Evolutionary conservation across 352 stramenopile genomes (phyloP).

Genomic region (Pythium myriotylum): DNA sequence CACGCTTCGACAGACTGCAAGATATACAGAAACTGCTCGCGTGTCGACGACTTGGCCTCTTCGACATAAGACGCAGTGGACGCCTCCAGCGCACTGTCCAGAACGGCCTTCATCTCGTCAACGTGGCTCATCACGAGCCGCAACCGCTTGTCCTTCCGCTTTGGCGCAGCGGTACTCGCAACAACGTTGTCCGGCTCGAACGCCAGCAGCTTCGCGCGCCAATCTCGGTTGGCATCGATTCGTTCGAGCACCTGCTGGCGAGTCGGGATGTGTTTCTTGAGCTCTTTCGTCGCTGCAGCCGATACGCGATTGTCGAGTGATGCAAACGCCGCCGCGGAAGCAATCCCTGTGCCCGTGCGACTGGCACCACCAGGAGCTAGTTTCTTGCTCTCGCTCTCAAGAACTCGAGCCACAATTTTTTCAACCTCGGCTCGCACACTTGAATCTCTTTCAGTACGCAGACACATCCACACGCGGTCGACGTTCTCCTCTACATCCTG

Average conservation of each 20-base stretch:
- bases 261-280: constrained; percentile 47
- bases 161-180: constrained; percentile 1
- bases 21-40: constrained; percentile 3
- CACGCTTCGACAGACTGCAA: constrained; percentile 22
- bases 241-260: constrained; percentile 30
- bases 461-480: constrained; percentile 40
- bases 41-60: not conserved
- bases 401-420: constrained; percentile 37
- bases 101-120: constrained; percentile 23
- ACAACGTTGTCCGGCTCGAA: constrained; percentile 30
- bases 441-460: constrained; percentile 39
- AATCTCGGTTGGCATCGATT: constrained; percentile 20
- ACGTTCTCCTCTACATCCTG: constrained; percentile 48
- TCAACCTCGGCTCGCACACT: constrained; percentile 45
- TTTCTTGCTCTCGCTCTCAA: constrained; percentile 42
- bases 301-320: constrained; percentile 42
- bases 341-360: constrained; percentile 40
- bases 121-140: constrained; percentile 21
- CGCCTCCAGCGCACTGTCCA: constrained; percentile 3
- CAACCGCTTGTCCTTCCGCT: constrained; percentile 32
- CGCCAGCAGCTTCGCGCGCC: constrained; percentile 45
- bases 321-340: constrained; percentile 35
- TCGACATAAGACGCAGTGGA: not conserved
- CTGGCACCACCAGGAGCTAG: constrained; percentile 43
- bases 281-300: constrained; percentile 57